Conservation (phyloP, 306 rosid genomes). For the Pyrus bretschneideri region DNA sequence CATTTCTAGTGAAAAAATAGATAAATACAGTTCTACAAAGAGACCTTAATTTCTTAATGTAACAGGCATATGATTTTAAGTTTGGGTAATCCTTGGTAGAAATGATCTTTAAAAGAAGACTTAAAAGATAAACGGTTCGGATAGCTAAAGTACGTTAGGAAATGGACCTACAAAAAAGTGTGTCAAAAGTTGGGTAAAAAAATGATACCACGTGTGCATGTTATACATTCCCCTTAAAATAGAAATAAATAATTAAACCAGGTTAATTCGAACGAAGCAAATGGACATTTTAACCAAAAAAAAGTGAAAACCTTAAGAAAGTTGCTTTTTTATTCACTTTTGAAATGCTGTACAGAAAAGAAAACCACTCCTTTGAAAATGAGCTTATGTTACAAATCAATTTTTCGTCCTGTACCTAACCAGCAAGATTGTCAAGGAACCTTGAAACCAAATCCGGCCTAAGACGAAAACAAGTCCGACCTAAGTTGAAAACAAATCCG, state of each 20-base stretch:
- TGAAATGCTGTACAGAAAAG: not conserved
- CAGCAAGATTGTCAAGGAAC: not conserved
- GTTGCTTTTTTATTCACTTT: not conserved
- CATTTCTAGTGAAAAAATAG: too few relatives aligned
- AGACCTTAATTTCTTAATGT: too few relatives aligned
- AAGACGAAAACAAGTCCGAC: not conserved
- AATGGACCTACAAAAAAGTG: too few relatives aligned
- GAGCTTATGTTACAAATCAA: slow-evolving; percentile 7
- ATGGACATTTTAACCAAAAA: not conserved
- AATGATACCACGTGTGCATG: too few relatives aligned
- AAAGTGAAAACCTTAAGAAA: not conserved
- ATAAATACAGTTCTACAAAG: too few relatives aligned
- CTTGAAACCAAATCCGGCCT: not conserved
- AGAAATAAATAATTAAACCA: not conserved
- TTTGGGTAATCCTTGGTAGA: too few relatives aligned
- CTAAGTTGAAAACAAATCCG: not conserved
- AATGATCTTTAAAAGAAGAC: too few relatives aligned
- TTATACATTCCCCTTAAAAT: not conserved
- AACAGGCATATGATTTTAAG: too few relatives aligned
- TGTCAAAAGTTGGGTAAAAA: too few relatives aligned
- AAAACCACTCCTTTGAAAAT: not conserved
- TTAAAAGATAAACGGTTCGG: rapidly evolving
- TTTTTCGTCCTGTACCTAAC: not conserved
- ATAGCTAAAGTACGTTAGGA: too few relatives aligned
- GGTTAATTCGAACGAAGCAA: not conserved